phyloP scores from a whole-genome alignment of 2,329 filamentous ascomycete species.

The Claviceps pazoutovae region DNA sequence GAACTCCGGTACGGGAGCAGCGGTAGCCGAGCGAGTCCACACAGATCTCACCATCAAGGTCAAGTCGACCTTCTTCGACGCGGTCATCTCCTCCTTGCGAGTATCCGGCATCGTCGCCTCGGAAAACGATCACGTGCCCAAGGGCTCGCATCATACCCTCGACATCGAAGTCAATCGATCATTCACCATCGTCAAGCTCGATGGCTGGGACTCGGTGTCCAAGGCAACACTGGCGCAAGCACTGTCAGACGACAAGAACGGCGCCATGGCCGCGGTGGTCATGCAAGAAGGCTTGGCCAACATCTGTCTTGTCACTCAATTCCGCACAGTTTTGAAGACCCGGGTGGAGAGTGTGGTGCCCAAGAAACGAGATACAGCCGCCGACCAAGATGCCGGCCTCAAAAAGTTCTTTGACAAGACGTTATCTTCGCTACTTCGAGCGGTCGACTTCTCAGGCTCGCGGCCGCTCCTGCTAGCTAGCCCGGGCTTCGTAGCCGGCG shows the following conservation, averaged over 20 bases:
- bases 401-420: conserved; percentile 62
- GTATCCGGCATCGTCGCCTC: conserved; percentile 39
- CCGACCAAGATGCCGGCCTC: conserved; percentile 57
- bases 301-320: conserved; percentile 69
- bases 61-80: conserved; percentile 44
- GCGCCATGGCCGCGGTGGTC: conserved; percentile 76
- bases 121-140: conserved; percentile 38
- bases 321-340: conserved; percentile 58
- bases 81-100: conserved; percentile 38
- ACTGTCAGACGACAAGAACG: conserved; percentile 62
- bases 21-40: conserved; percentile 36
- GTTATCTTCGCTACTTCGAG: conserved; percentile 59
- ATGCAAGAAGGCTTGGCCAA: conserved; percentile 84
- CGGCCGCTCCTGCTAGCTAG: conserved; percentile 73
- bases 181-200: conserved; percentile 77
- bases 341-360: conserved; percentile 50
- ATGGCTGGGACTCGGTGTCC: conserved; percentile 80
- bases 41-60: conserved; percentile 43
- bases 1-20: conserved; percentile 35
- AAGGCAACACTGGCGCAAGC: conserved; percentile 65
- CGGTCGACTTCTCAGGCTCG: conserved; percentile 58
- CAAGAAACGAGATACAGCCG: conserved; percentile 50
- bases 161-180: conserved; percentile 79
- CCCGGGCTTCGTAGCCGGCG: conserved; percentile 72
- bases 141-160: conserved; percentile 45